Percentiles rank a stretch among this genome's conserved stretches.
These are phyloP conservation scores for Termitomyces sp. DNA, from an alignment of 768 basidiomycete species.

Conservation along the genomic window DNA sequence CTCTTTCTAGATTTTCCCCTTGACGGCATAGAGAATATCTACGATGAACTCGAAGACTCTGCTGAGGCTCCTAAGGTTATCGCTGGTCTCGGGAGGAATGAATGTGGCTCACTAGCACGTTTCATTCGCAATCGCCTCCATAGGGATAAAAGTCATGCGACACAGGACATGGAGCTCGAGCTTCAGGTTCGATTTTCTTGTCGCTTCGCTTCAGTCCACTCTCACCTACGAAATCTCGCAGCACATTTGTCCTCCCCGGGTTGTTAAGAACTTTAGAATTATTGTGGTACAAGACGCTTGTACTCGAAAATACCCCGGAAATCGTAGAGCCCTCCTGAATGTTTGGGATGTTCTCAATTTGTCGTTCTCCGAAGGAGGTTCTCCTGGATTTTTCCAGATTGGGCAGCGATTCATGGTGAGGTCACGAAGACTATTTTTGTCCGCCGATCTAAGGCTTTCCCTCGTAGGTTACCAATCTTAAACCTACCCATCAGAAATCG, in stretches of 20 bases:
- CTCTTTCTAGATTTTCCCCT: slow-evolving; percentile 33
- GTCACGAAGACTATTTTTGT: slow-evolving; percentile 11
- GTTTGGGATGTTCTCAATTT: slow-evolving; percentile 75
- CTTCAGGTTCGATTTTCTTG: slow-evolving; percentile 49
- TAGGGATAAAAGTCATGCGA: slow-evolving; percentile 45
- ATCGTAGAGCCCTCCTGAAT: slow-evolving; percentile 71
- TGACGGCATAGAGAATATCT: slow-evolving; percentile 51
- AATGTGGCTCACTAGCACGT: slow-evolving; percentile 63
- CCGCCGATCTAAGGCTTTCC: not conserved
- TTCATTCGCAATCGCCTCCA: slow-evolving; percentile 46
- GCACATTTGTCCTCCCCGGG: slow-evolving; percentile 65
- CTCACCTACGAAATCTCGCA: slow-evolving; percentile 18
- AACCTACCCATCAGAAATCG: slow-evolving; percentile 61
- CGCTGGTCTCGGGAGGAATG: slow-evolving; percentile 32
- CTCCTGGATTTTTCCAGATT: slow-evolving; percentile 46
- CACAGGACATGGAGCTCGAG: slow-evolving; percentile 67
- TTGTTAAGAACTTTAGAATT: slow-evolving; percentile 76
- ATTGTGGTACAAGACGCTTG: slow-evolving; percentile 63
- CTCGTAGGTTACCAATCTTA: slow-evolving; percentile 58
- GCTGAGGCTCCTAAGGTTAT: slow-evolving; percentile 41
- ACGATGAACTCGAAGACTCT: slow-evolving; percentile 63
- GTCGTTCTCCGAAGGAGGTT: slow-evolving; percentile 45
- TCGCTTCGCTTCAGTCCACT: not conserved
- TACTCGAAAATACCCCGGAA: slow-evolving; percentile 44
- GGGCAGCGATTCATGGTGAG: slow-evolving; percentile 71